Evolutionary conservation across 495 filamentous ascomycete species (phyloP).

Genomic region (Penicillium waksmanii): DNA sequence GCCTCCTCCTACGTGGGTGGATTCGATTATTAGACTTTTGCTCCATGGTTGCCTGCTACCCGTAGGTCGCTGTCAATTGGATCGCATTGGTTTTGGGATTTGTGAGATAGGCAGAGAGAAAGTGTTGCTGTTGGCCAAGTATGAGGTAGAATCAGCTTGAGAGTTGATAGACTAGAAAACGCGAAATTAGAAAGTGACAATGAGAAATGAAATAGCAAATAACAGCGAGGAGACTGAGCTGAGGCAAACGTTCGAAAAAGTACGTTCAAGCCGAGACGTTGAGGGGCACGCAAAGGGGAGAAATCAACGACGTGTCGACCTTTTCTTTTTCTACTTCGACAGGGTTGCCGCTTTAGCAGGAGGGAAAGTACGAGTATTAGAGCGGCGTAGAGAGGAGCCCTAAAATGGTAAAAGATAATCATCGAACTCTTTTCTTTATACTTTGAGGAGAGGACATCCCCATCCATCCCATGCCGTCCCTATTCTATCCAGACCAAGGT

Average conservation of each 20-base stretch:
- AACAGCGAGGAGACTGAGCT: not conserved
- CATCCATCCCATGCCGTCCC: no score
- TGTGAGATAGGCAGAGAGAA: not conserved
- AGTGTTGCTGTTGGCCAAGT: no score
- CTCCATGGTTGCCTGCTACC: slow-evolving; percentile 1
- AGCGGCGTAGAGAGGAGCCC: not conserved
- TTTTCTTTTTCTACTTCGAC: not conserved
- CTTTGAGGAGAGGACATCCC: no score
- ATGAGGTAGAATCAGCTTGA: no score
- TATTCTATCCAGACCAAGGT: no score
- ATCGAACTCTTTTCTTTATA: not conserved
- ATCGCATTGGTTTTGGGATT: no score
- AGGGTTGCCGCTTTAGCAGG: not conserved
- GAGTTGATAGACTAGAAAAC: no score
- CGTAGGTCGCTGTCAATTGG: not conserved
- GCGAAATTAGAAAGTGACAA: no score
- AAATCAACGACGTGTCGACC: not conserved
- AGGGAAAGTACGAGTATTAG: not conserved
- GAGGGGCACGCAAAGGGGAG: slow-evolving; percentile 1
- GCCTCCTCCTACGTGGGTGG: slow-evolving; percentile 12
- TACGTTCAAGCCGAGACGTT: not conserved
- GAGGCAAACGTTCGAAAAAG: not conserved
- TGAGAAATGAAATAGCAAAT: no score
- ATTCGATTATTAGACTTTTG: not conserved
- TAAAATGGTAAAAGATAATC: not conserved